A percentile compares a stretch with the other conserved stretches of the same genome.
Conservation (phyloP, 1,284 basidiomycete genomes). For the Salmacisia buchloeana region DNA sequence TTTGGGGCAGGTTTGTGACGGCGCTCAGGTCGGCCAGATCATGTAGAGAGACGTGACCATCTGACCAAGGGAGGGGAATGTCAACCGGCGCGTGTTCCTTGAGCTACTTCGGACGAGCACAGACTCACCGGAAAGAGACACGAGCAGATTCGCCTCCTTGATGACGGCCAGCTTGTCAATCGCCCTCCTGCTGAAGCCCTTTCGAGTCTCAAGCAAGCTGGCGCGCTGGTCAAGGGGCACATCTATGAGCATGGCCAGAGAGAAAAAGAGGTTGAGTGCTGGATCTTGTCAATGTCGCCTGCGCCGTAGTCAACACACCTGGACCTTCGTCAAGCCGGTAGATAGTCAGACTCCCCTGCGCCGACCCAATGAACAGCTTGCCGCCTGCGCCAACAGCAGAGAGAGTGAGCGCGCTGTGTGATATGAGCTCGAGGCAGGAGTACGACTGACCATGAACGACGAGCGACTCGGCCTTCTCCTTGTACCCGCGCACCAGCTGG, state of each 20-base stretch:
- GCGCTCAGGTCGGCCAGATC: background rate
- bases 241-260: no score
- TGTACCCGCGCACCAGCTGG: slow-evolving; percentile 9
- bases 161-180: slow-evolving; percentile 83
- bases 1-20: slow-evolving; percentile 59
- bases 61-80: background rate
- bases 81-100: background rate
- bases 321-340: slow-evolving; percentile 19
- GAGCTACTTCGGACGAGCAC: slow-evolving; percentile 11
- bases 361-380: slow-evolving; percentile 36
- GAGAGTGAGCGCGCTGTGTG: background rate
- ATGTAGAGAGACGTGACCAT: slow-evolving; percentile 1
- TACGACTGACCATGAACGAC: slow-evolving; percentile 8
- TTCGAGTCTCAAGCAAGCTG: slow-evolving; percentile 10
- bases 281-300: background rate
- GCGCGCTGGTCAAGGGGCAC: background rate
- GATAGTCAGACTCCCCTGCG: slow-evolving; percentile 22
- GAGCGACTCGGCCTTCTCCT: slow-evolving; percentile 12
- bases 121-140: slow-evolving; percentile 70
- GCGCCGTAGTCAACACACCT: background rate
- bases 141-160: slow-evolving; percentile 72
- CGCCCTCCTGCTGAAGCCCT: slow-evolving; percentile 60
- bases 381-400: slow-evolving; percentile 13
- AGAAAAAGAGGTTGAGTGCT: background rate
- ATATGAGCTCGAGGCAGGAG: background rate